Base-by-base conservation (phyloP, 1,139 yeast species). In the Kurtzmaniella quercitrusa region DNA sequence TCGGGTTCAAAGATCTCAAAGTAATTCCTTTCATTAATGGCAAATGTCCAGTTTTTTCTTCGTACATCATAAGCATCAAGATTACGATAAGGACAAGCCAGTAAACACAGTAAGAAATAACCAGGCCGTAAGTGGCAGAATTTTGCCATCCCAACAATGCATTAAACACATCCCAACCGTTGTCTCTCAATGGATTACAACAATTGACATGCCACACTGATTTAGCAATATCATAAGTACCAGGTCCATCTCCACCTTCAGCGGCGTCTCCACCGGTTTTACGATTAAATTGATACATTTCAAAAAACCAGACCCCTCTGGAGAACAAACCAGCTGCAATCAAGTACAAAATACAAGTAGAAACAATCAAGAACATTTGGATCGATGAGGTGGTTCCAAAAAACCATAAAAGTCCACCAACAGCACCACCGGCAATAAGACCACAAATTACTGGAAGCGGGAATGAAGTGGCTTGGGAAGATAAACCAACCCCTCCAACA, bases 1-100 rank as follows among this genome's bases (percentile, higher is more conserved):
- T 71, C 62, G 91, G 91, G 65, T 82, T 83, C 64, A 85, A 65
- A 48, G 82, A 66, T 51, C 68, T 68, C 55, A 82, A 58, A 37
- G 73, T 74, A 56, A 81, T 56, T 50, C 63, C 65, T 64, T 79
- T 78, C 55, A 64, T 59, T 62, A 57, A 62, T 3, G 72, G 70
- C 39, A 66, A 57, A n/a, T 52, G 48, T 2, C 71, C 73, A 37
- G 58, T 49, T 40, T 52, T 56, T 41, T 67, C 72, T 42, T 66
- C 70, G 48, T 53, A 57, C 38, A 56, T 53, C 52, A 68, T 57
- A 43, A 63, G 51, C 9, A 42, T 38, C 40, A 65, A 63, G 39
- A 55, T 54, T 9, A 41, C 41, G 9, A 59, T 59, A 0, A 69
- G 57, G 12, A 56, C 56, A 2, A 56, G 12, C 77, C 76, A 71